A percentile compares a stretch with the other conserved stretches of the same genome.
These are phyloP conservation scores for Puya raimondii DNA, from an alignment of 176 grass and related monocot genomes.

Conservation along the genomic window DNA sequence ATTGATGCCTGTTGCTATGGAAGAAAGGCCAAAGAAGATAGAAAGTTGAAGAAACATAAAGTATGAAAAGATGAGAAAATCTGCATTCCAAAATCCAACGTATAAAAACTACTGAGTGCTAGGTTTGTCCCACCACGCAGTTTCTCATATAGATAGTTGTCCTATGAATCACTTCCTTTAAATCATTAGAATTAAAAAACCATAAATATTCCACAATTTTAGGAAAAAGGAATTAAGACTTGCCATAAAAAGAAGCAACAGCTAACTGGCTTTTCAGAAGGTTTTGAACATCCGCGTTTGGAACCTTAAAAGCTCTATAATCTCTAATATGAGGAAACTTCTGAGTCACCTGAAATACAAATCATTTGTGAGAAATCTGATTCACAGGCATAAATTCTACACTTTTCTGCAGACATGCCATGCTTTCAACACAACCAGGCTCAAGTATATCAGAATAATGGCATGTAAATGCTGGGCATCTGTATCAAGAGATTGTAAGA, in stretches of 20 bases:
- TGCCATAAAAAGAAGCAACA: slow-evolving; percentile 50
- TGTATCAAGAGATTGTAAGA: background rate
- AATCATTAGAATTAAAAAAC: background rate
- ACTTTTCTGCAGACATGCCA: slow-evolving; percentile 7
- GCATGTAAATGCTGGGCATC: background rate
- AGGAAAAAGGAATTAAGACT: slow-evolving; percentile 6
- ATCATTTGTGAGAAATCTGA: background rate
- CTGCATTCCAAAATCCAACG: no score
- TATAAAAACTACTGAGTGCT: no score
- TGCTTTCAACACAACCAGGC: slow-evolving; percentile 1
- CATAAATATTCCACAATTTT: background rate
- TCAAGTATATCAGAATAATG: background rate
- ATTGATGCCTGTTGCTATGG: no score
- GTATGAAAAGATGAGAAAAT: no score
- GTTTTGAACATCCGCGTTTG: slow-evolving; percentile 33
- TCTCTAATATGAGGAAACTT: slow-evolving; percentile 81
- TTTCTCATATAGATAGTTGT: background rate
- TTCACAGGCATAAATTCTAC: background rate
- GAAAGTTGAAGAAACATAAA: no score
- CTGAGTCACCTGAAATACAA: slow-evolving; percentile 47
- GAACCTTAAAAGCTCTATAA: slow-evolving; percentile 54
- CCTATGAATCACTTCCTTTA: background rate
- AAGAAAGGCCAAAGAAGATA: no score
- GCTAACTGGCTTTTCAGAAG: slow-evolving; percentile 74
- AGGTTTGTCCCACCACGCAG: no score